Percentiles rank a stretch among this genome's conserved stretches.
phyloP scores from a whole-genome alignment of 169 alveolate species.

The Cystoisospora suis region DNA sequence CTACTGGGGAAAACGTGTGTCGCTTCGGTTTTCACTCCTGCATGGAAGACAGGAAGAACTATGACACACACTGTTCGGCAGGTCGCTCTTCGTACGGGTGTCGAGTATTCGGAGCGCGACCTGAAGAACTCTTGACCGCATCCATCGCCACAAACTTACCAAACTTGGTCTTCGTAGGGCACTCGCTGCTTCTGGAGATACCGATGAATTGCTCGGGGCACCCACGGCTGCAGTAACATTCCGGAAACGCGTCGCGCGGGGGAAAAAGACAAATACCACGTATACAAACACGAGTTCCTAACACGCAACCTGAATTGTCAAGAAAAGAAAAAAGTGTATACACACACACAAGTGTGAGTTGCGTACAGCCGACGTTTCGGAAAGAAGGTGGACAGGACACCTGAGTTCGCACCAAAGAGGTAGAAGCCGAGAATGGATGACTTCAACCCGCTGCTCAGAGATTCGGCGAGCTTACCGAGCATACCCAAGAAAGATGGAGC shows the following conservation, averaged over 20 bases:
- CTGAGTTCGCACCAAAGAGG: no score
- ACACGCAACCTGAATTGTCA: no score
- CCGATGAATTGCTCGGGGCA: slow-evolving; percentile 53
- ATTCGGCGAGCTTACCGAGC: no score
- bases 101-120: not conserved
- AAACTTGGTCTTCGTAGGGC: slow-evolving; percentile 45
- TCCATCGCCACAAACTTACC: no score
- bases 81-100: not conserved
- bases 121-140: not conserved
- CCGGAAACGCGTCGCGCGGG: not conserved
- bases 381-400: no score
- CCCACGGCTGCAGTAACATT: slow-evolving; percentile 55
- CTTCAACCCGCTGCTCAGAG: no score
- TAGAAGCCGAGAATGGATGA: no score
- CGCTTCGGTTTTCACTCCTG: not conserved
- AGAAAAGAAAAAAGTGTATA: no score
- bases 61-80: not conserved
- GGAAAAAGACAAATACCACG: not conserved
- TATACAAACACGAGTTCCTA: no score
- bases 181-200: slow-evolving; percentile 39
- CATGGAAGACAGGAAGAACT: not conserved
- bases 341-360: no score
- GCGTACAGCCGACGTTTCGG: no score
- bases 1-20: not conserved
- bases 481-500: no score